Evolutionary conservation across 169 alveolate species (phyloP), one percentile per base, ranked within the genome.

Genomic region (Eimeria falciformis): DNA sequence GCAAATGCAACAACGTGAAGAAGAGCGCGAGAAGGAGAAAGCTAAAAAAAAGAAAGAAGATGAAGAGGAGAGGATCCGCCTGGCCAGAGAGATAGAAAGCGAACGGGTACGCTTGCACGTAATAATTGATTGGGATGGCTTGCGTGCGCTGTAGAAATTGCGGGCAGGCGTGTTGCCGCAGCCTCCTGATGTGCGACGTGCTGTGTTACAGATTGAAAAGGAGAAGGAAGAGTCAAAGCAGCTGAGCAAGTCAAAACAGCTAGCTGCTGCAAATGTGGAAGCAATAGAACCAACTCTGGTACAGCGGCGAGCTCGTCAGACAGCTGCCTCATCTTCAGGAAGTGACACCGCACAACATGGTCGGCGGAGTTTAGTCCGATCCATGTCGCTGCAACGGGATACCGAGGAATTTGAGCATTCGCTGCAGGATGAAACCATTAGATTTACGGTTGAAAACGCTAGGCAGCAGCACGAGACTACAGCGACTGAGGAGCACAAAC

Each of bases 1-100:
- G n/a, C 89, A 79, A 73, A 79, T 79, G 89, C 69, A 43, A 23
- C 75, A 79, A 79, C 27, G 89, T 5, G 89, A 37, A 53, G 89
- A 69, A 14, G 56, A 47, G 37, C 89, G 89, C 12, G 73, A 79
- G 55, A 50, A 40, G 9, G 89, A 79, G 37, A 79, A 79, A 55
- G n/a, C 75, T 5, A 79, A 75, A 37, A 50, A 73, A 40, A 79
- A 55, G 18, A 47, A 43, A 5, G 89, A 79, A n/a, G 89, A 79
- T 21, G 89, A 79, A 45, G 75, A 79, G 73, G 89, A 79, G 55
- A 50, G 69, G 37, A 79, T 79, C 43, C 89, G 89, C 55, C 75
- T 79, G 2, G 55, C 37, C 73, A 79, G 53, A 62, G 89, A 79
- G 66, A 79, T 79, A 53, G 89, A 79, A 53, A 50, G 55, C 18